These are phyloP conservation scores for Exophiala spinifera DNA, from an alignment of 2,329 filamentous ascomycete species.

Conservation along the genomic window DNA sequence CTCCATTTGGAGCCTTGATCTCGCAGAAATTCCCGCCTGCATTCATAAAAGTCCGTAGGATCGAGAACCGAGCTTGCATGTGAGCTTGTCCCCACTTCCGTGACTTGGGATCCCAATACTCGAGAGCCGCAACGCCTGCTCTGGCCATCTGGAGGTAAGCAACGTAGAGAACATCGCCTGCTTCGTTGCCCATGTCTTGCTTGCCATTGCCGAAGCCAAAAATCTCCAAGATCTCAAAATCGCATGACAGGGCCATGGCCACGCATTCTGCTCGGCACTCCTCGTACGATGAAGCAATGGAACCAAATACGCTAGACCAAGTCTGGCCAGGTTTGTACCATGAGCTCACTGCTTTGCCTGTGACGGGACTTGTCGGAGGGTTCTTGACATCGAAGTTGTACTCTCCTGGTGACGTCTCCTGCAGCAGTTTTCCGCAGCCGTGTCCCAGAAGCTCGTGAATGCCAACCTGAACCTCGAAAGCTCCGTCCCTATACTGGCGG, in stretches of 20 bases:
- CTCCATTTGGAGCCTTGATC: conserved; percentile 57
- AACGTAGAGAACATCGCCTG: conserved; percentile 82
- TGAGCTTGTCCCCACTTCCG: conserved; percentile 91
- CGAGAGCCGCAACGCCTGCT: conserved; percentile 81
- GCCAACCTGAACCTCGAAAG: conserved; percentile 94
- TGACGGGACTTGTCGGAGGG: conserved; percentile 77
- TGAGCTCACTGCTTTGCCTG: conserved; percentile 70
- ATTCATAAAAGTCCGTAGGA: conserved; percentile 71
- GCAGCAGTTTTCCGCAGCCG: conserved; percentile 88
- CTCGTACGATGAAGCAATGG: conserved; percentile 83
- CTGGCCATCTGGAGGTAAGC: conserved; percentile 92
- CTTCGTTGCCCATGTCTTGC: conserved; percentile 58
- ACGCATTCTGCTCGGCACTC: conserved; percentile 94
- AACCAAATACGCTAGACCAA: conserved; percentile 88
- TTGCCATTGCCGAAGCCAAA: conserved; percentile 82
- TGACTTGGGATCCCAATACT: conserved; percentile 91
- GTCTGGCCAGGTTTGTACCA: conserved; percentile 97
- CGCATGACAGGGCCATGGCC: conserved; percentile 85
- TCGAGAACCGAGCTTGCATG: conserved; percentile 87
- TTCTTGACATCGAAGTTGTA: conserved; percentile 87
- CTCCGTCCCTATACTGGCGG: conserved; percentile 75
- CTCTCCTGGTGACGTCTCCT: conserved; percentile 75
- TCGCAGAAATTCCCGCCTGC: conserved; percentile 85
- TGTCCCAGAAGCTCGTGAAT: conserved; percentile 88
- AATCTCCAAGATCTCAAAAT: conserved; percentile 83